Evolutionary conservation across 495 filamentous ascomycete genomes (phyloP), one percentile per base, ranked within the genome.

Genomic region (Massariosphaeria phaeospora): DNA sequence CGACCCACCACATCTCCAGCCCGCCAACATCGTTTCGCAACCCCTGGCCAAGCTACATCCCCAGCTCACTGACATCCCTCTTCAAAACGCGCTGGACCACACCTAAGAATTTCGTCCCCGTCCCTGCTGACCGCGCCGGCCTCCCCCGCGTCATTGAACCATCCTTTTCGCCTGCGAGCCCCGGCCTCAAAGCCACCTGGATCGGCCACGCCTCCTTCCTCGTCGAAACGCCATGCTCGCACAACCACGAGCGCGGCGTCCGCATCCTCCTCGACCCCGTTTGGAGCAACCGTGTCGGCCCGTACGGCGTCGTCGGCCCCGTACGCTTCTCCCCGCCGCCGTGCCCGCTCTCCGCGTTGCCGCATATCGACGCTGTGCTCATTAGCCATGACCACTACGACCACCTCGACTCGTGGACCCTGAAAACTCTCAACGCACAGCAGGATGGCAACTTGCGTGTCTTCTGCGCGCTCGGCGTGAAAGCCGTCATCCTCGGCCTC

Each of bases 321-420:
- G 70, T 74, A 42, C 70, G 79, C 17, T 73, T 76, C 18, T 73
- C 71, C 30, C 75, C 74, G 1, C 65, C 75, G 1, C 79, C 79
- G 0, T 80, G 78, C 55, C 48, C 59, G 11, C 47, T 75, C 4
- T 60, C 69, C 7, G 75, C 74, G 41, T 55, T 79, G 7, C 78
- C 78, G 4, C 68, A 72, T 13, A 66, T 78, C 20, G 76, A 80
- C 43, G 61, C 69, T 11, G 69, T 80, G n/a, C 59, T 69, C 27
- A 74, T 80, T 20, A 72, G 67, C 29, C 77, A 80, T 57, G 74
- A 78, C 57, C 77, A 80, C 57, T 78, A 75, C 55, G 76, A 80
- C 49, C 76, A 80, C 51, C 60, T 80, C 50, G 77, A 80, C 53
- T 48, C 55, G 29, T 62, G 67, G 23, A 72, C 71, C 0, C 56